phyloP scores from a whole-genome alignment of 164 flowering plant species.

The Annona squamosa region DNA sequence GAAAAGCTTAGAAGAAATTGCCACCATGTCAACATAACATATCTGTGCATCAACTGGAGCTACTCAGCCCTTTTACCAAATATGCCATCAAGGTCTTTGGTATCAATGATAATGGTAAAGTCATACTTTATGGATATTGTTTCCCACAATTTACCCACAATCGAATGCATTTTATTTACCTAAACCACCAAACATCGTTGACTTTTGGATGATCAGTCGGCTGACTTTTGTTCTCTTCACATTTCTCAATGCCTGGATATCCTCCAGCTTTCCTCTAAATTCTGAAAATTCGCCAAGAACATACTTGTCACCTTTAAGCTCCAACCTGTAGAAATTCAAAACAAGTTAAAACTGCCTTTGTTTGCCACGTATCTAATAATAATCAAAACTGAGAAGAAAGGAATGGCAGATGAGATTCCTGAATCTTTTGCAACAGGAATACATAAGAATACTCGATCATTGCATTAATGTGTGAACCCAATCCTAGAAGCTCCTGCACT shows the following conservation, averaged over 20 bases:
- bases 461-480: background rate
- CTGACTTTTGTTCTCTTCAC: conserved; percentile 80
- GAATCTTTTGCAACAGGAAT: background rate
- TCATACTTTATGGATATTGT: background rate
- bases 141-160: background rate
- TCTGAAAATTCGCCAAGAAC: conserved; percentile 82
- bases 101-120: background rate
- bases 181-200: conserved; percentile 64
- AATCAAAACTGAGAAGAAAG: background rate
- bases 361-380: background rate
- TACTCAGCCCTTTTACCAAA: background rate
- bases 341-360: conserved; percentile 2
- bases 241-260: conserved; percentile 44
- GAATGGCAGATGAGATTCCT: background rate
- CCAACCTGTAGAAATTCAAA: conserved; percentile 45
- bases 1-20: too few relatives aligned
- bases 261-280: conserved; percentile 82
- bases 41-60: too few relatives aligned
- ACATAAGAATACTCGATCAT: background rate
- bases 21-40: too few relatives aligned
- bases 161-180: conserved; percentile 33
- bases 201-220: conserved; percentile 56
- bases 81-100: background rate
- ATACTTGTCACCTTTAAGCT: conserved; percentile 60
- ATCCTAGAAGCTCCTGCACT: background rate